phyloP scores from a whole-genome alignment of 176 grass and related monocot species.

The Carex scoparia region DNA sequence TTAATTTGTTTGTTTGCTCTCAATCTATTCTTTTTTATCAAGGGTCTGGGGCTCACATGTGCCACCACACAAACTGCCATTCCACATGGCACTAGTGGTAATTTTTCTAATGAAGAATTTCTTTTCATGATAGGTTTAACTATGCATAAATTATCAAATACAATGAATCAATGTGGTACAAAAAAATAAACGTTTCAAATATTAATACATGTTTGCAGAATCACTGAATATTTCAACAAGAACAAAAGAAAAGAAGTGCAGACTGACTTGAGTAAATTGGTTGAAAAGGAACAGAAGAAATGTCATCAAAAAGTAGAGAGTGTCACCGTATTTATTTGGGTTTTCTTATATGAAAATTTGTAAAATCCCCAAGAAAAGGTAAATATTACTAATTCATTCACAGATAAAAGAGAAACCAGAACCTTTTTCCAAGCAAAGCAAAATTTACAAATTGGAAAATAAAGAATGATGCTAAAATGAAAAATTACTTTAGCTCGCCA shows the following conservation, averaged over 20 bases:
- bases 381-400: neutral
- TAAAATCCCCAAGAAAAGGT: neutral
- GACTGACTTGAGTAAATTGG: neutral
- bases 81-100: neutral
- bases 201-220: neutral
- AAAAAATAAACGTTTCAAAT: neutral
- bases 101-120: neutral
- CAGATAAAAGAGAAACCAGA: neutral
- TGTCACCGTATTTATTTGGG: neutral
- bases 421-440: neutral
- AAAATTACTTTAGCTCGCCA: neutral
- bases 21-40: neutral
- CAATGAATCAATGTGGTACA: neutral
- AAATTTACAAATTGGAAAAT: neutral
- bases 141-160: neutral
- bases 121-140: neutral
- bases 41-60: neutral
- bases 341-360: neutral
- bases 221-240: neutral
- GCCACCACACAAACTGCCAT: neutral
- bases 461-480: neutral
- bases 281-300: neutral
- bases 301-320: neutral
- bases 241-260: neutral
- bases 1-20: neutral